phyloP scores from a whole-genome alignment of 441 rosid genomes.

The Raphanus hybrid region DNA sequence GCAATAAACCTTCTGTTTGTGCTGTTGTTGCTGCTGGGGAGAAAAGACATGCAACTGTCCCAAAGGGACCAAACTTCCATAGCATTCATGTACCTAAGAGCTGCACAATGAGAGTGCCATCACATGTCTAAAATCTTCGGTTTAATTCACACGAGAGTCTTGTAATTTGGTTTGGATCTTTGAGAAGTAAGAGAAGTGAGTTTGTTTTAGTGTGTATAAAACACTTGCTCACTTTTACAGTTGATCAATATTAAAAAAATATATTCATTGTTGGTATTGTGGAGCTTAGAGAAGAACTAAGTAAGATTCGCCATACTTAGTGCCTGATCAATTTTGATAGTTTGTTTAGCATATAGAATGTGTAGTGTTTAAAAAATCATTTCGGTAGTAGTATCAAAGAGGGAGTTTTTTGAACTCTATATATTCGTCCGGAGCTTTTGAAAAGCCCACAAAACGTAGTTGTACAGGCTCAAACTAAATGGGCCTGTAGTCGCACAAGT shows the following conservation, averaged over 20 bases:
- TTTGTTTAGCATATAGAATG: no score
- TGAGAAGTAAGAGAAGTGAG: constrained; percentile 16
- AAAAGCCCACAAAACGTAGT: no score
- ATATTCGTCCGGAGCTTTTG: no score
- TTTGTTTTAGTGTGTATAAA: constrained; percentile 11
- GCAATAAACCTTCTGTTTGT: constrained; percentile 33
- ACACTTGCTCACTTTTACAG: not conserved
- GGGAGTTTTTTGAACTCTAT: no score
- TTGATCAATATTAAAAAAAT: not conserved
- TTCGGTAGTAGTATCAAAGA: no score
- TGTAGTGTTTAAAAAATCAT: no score
- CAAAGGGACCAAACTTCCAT: constrained; percentile 45
- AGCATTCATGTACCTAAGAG: constrained; percentile 37
- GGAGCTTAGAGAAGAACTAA: not conserved
- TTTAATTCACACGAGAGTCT: constrained; percentile 2
- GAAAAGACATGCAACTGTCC: constrained; percentile 38
- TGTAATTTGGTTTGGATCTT: not conserved
- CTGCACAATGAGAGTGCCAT: constrained; percentile 36
- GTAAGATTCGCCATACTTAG: no score
- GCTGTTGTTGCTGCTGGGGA: constrained; percentile 34
- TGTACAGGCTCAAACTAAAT: no score
- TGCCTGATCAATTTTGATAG: no score
- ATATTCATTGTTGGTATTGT: not conserved
- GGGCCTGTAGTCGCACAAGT: no score
- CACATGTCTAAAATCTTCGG: constrained; percentile 16